Evolutionary conservation across 2,329 filamentous ascomycete species (phyloP), one percentile per base, ranked within the genome.

Genomic region (Amesomyces nigricolor): DNA sequence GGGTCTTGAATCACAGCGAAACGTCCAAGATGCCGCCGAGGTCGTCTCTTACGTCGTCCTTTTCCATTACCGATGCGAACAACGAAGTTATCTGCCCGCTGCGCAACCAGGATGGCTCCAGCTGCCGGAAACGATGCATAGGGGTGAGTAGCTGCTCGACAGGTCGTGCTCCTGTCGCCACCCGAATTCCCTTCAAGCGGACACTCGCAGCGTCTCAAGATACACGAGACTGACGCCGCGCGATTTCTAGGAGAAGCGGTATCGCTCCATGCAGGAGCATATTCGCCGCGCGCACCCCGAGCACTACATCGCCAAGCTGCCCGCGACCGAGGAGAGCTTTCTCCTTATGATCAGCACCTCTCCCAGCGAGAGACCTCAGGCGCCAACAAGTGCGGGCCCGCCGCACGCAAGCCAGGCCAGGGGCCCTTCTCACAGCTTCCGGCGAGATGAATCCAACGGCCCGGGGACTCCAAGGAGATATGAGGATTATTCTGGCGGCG

Each of bases 241-340:
- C 5, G 11, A 47, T 38, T 11, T 53, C 53, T 53, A 72, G 70
- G 70, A 72, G 59, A 72, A 72, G 55, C 63, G 70, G 50, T 99
- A 91, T 76, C 91, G 94, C 72, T 97, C 92, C 61, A 97, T 99
- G 90, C 94, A 97, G 75, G 94, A 99, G 81, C 94, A 99, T 70
- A 97, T 99, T 68, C 89, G 94, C 67, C 87, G 94, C 72, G 92
- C 94, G 64, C 94, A 99, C 71, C 92, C 92, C 59, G 91, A 95
- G 71, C 88, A 96, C 72, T 97, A 97, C 75, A 95, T 99, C 66
- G 86, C 94, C 48, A 96, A 97, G 81, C 87, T 97, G 65, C 92
- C 94, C 63, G 94, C 94, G 47, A 99, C 92, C 65, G 92, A 96
- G 73, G 92, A 97, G 75, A 96, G 91, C 84, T 96, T 99, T 74